Evolutionary conservation across 2,329 filamentous ascomycete species (phyloP), one percentile per base, ranked within the genome.

Genomic region (Talaromyces marneffei): DNA sequence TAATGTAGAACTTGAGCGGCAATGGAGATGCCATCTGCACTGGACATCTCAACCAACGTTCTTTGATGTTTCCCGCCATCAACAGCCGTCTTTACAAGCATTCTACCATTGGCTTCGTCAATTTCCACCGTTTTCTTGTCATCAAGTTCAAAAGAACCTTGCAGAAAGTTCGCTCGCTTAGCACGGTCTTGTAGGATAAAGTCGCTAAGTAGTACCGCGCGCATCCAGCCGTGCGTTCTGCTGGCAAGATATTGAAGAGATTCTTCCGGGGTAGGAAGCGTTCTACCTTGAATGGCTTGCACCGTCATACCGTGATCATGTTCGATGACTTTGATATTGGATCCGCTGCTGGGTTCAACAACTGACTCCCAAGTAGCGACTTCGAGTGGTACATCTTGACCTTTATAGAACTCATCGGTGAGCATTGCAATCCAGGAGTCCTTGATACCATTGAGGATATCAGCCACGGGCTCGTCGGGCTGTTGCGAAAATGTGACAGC

Each of bases 371-470:
- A 37, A 18, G 16, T 16, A 35, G 31, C 10, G 16, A 16, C 8
- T 53, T 53, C 16, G n/a, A 37, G 4, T 35, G 31, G 50, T 8
- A 53, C 50, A 10, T 53, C 50, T 53, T 23, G 8, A 29, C 10
- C 6, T 16, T 12, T 12, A 37, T 53, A 53, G 31, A 53, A 53
- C 9, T 37, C 50, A 2, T 35, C n/a, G 3, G 31, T 53, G 8
- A 29, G 44, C 57, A 39, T 31, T 50, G 16, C 23, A 12, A 25
- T 29, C 50, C 50, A 54, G 50, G 50, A 85, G 61, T 93, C 79
- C 77, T 97, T 93, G 61, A 99, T 89, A 65, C 88, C 87, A 67
- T 97, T 92, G 9, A 99, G 83, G 64, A 99, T 97, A 57, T 95
- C 88, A 79, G 96, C 89, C 75, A 97, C 88, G 0, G 94, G 93